Evolutionary conservation across 2,329 filamentous ascomycete genomes (phyloP).

Genomic region (Ustulina deusta): DNA sequence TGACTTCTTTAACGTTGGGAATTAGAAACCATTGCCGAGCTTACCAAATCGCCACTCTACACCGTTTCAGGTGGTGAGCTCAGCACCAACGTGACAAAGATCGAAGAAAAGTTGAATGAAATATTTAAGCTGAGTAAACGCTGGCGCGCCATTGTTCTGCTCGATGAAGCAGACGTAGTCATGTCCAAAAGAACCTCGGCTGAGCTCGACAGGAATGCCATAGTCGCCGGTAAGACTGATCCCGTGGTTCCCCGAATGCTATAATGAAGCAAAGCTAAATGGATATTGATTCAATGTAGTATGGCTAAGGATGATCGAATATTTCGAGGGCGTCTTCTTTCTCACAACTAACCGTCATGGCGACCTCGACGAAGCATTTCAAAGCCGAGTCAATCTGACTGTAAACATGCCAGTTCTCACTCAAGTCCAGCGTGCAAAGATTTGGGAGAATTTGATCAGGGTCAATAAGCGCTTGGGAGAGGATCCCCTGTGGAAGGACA

Average conservation of each 20-base stretch:
- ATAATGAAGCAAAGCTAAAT: too few relatives aligned
- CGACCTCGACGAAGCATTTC: not conserved
- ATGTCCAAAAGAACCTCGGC: not conserved
- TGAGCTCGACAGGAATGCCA: not conserved
- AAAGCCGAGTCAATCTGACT: conserved; percentile 7
- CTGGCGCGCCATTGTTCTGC: not conserved
- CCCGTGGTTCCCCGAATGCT: too few relatives aligned
- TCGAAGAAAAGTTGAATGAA: not conserved
- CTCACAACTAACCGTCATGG: not conserved
- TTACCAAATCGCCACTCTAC: not conserved
- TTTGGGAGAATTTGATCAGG: not conserved
- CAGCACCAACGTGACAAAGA: not conserved
- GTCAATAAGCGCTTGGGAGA: not conserved
- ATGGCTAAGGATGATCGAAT: conserved; percentile 8
- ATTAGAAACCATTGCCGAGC: not conserved
- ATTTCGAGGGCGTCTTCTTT: conserved; percentile 5
- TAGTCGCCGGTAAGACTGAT: not conserved
- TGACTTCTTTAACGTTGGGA: not conserved
- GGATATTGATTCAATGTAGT: not conserved
- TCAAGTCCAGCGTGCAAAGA: not conserved
- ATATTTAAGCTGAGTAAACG: conserved; percentile 6
- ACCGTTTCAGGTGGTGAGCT: not conserved
- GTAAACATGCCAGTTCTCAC: not conserved
- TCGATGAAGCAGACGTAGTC: conserved; percentile 1
- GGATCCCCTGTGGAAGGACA: not conserved